Percentiles rank a stretch among this genome's conserved stretches.
Conservation (phyloP, 306 rosid genomes). For the Ammopiptanthus mongolicus region DNA sequence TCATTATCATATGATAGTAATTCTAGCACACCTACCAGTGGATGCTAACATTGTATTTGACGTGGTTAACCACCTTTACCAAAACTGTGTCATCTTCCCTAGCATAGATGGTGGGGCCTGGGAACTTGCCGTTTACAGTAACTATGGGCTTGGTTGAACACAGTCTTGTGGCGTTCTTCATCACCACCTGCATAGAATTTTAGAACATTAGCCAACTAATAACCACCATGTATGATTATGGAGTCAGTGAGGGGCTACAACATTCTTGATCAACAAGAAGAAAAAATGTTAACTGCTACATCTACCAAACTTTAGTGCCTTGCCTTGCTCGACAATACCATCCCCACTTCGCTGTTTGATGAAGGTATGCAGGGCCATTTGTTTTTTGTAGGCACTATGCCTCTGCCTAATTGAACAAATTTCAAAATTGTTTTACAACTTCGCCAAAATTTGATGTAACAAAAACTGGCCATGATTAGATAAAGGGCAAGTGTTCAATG, state of each 20-base stretch:
- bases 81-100: conserved; percentile 49
- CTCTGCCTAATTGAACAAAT: not conserved
- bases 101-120: conserved; percentile 51
- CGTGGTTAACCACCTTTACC: conserved; percentile 58
- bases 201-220: not conserved
- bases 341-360: conserved; percentile 14
- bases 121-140: conserved; percentile 42
- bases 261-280: conserved; percentile 44
- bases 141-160: conserved; percentile 50
- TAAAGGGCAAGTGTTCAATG: not conserved
- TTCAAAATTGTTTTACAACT: not conserved
- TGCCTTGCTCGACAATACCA: conserved; percentile 20
- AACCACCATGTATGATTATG: conserved; percentile 33
- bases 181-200: conserved; percentile 34
- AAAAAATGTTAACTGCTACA: not conserved
- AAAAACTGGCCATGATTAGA: not conserved
- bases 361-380: conserved; percentile 7
- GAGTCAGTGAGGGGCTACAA: conserved; percentile 36
- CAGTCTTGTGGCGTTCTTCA: conserved; percentile 43
- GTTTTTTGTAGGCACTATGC: not conserved
- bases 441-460: not conserved
- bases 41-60: conserved; percentile 75
- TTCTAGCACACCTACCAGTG: conserved; percentile 56
- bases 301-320: conserved; percentile 32
- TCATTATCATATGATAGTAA: not conserved